Base-by-base conservation (phyloP, 192 early-diverging fungal species). In the Thamnidium elegans region DNA sequence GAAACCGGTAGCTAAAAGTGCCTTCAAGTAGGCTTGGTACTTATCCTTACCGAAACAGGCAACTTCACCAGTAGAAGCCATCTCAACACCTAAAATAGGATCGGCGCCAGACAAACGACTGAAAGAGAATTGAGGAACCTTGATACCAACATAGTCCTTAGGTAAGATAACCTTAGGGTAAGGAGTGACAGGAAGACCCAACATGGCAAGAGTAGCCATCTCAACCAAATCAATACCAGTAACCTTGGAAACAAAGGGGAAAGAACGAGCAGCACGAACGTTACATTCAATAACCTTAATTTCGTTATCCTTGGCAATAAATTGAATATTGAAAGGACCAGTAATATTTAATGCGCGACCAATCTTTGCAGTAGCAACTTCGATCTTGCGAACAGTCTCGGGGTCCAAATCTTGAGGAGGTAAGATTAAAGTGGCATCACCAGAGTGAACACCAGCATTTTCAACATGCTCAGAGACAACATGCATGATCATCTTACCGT, bases 251-350 rank as follows among this genome's bases (percentile, higher is more conserved):
- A 94, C 93, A 69, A 99, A 99, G 54, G 95, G 97, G 87, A 98
- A 96, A 34, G 94, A 96, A 44, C 97, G 87, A 13, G 95, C 91
- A 2, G 97, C 94, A 58, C 95, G 91, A 48, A 99, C 86, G 70
- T 99, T 99, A 79, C 97, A 99, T 78, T 99, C 97, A 66, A 99
- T 99, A 58, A 99, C 91, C 86, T 99, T 99, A 81, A 99, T 94
- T 75, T 97, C 94, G 68, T 95, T 96, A 82, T 99, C 91, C 86
- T 97, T 99, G 76, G 94, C 94, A 80, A 99, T 97, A 68, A 99
- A 94, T 82, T 99, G 96, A 73, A 99, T 99, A 81, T 99, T 99
- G 86, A 83, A 92, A 15, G 95, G 96, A 23, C 96, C 96, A 11
- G 97, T 99, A 15, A 98, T 90, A 56, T 97, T 91, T 50, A 99